Evolutionary conservation across 257 asterid genomes (phyloP), one percentile per base, ranked within the genome.

Genomic region (Agastache rugosa): DNA sequence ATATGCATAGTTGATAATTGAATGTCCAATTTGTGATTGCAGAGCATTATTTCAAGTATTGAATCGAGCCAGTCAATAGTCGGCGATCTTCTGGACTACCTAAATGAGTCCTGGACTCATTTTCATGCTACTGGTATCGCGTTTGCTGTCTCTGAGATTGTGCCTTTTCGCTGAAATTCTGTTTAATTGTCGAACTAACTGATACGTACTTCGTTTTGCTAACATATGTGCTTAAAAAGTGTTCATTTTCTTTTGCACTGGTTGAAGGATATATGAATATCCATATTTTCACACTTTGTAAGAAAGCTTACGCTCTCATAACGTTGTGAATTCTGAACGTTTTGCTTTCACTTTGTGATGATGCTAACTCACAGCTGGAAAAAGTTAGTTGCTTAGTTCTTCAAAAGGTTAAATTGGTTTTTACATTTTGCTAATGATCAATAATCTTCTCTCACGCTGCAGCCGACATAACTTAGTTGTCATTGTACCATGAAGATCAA

Each of bases 101-200:
- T 95, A 58, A 95, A 95, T 53, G 97, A 95, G 82, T 95, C 97
- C 2, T 95, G 99, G 98, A 95, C 98, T 45, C 99, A 90, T 65
- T 95, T 95, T 80, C 98, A 95, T 78, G 99, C 99, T 71, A 92
- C 99, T 56, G 98, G 99, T 95, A 82, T 53, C 12, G 17, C 47
- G 17, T 50, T 41, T 72, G 6, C 47, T 73, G 59, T 7, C 72
- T 45, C 14, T 25, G 51, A 41, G 54, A 50, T 69, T 48, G 22
- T 31, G 72, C 63, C 7, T 29, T 75, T 37, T 15, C 31, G 31
- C 20, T 19, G 25, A 53, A 39, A 2, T 45, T 74, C 5, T 47
- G n/a, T 63, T 63, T 56, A 23, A 4, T 35, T 47, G 34, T 41
- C 37, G 48, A 65, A 37, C 14, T 72, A 67, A 17, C 23, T 72